A percentile compares a stretch with the other conserved stretches of the same genome.
Evolutionary conservation across 1,284 basidiomycete genomes (phyloP).

Genomic region (Cutaneotrichosporon sp.): DNA sequence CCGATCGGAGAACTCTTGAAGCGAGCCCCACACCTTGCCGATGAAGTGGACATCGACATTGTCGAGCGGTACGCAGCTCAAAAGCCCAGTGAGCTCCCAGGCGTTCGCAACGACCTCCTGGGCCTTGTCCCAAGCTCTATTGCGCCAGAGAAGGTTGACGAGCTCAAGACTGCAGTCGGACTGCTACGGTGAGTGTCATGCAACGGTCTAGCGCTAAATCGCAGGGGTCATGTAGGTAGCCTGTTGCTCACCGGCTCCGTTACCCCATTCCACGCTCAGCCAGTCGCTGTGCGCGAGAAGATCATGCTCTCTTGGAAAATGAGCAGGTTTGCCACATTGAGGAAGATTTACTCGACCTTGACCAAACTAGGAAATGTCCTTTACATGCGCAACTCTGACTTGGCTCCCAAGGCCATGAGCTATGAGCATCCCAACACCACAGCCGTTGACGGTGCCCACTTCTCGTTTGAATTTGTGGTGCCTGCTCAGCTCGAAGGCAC

Average conservation of each 20-base stretch:
- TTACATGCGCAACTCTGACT: constrained; percentile 12
- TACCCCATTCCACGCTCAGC: constrained; percentile 15
- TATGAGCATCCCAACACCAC: background rate
- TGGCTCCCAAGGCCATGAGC: constrained; percentile 9
- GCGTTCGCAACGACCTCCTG: constrained; percentile 3
- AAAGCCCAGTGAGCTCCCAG: constrained; percentile 6
- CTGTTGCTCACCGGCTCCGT: constrained; percentile 6
- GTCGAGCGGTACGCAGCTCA: constrained; percentile 14
- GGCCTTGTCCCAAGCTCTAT: constrained; percentile 8
- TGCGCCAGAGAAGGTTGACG: constrained; percentile 12
- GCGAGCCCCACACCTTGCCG: constrained; percentile 5
- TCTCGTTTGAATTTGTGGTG: constrained; percentile 2
- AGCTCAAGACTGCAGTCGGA: constrained; percentile 22
- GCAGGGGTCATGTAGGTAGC: constrained; percentile 7
- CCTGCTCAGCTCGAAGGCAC: background rate
- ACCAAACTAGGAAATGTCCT: constrained; percentile 8
- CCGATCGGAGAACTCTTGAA: constrained; percentile 9
- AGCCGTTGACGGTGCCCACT: background rate
- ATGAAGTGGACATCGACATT: constrained; percentile 8
- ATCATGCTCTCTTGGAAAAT: constrained; percentile 11
- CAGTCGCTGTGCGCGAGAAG: constrained; percentile 9
- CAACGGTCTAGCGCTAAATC: background rate
- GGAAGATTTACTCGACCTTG: constrained; percentile 16
- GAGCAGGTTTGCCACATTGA: constrained; percentile 2
- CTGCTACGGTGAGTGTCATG: constrained; percentile 17